Conservation (phyloP, 352 stramenopile genomes). For the Pythium coloratum region DNA sequence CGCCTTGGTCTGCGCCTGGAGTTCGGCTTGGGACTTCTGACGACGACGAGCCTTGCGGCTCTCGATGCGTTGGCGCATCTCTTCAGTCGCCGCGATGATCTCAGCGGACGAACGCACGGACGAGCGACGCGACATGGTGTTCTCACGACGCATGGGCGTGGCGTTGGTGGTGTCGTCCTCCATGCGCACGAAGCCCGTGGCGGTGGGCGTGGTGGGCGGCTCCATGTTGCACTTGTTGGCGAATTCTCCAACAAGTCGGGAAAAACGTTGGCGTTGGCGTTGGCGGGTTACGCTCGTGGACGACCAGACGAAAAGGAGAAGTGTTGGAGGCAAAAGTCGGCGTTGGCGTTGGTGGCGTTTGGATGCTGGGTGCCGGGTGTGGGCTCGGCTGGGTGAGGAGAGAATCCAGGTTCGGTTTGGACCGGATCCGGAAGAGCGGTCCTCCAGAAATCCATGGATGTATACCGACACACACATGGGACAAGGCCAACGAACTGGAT, state of each 20-base stretch:
- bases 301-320: slow-evolving; percentile 3
- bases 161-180: slow-evolving; percentile 29
- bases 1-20: background rate
- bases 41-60: slow-evolving; percentile 39
- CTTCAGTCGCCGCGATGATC: slow-evolving; percentile 50
- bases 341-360: background rate
- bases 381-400: too few relatives aligned
- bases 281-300: background rate
- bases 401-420: too few relatives aligned
- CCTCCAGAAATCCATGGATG: background rate
- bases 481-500: too few relatives aligned
- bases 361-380: background rate
- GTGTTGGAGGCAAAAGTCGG: background rate
- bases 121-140: slow-evolving; percentile 30
- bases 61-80: slow-evolving; percentile 62
- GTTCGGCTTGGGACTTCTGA: slow-evolving; percentile 29
- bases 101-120: slow-evolving; percentile 53
- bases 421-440: background rate
- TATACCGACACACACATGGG: background rate
- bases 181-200: slow-evolving; percentile 36
- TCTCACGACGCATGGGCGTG: slow-evolving; percentile 15
- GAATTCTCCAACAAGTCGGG: background rate
- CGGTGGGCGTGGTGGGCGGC: slow-evolving; percentile 30
- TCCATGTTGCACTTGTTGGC: slow-evolving; percentile 25
- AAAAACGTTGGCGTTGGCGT: background rate